Percentiles rank a stretch among this genome's conserved stretches.
These are phyloP conservation scores for Wickerhamomyces alni DNA, from an alignment of 805 yeast species.

Conservation along the genomic window DNA sequence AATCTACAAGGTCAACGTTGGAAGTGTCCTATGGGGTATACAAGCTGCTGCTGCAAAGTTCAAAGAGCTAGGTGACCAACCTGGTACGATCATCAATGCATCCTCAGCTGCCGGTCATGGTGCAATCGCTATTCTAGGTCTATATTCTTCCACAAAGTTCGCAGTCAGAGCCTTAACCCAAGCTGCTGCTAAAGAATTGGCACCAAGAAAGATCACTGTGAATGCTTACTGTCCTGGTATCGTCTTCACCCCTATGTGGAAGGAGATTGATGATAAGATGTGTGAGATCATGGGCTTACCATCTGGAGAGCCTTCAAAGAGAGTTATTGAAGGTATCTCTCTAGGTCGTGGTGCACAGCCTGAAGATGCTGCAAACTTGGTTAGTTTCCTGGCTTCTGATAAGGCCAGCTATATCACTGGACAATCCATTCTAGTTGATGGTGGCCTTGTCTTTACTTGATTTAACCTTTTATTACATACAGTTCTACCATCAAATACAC, in stretches of 20 bases:
- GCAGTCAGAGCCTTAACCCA: conserved; percentile 33
- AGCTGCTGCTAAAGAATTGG: conserved; percentile 33
- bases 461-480: too few relatives aligned
- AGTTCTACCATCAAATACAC: too few relatives aligned
- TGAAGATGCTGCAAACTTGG: conserved; percentile 30
- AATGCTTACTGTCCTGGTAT: conserved; percentile 35
- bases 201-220: conserved; percentile 30
- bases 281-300: conserved; percentile 21
- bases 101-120: conserved; percentile 30
- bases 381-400: conserved; percentile 29
- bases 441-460: conserved; percentile 25
- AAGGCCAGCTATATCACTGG: conserved; percentile 33
- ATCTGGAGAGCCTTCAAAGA: conserved; percentile 22
- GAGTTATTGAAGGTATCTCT: conserved; percentile 24
- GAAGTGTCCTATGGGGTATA: conserved; percentile 28
- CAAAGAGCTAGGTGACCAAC: conserved; percentile 18
- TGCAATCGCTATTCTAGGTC: conserved; percentile 26
- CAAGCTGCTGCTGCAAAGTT: conserved; percentile 28
- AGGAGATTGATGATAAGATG: conserved; percentile 23
- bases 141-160: conserved; percentile 31
- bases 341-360: conserved; percentile 30
- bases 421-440: conserved; percentile 30
- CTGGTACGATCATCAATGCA: conserved; percentile 34
- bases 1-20: conserved; percentile 24
- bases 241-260: conserved; percentile 35